These are phyloP conservation scores for Penicillium canescens DNA, from an alignment of 495 filamentous ascomycete genomes.

Conservation along the genomic window DNA sequence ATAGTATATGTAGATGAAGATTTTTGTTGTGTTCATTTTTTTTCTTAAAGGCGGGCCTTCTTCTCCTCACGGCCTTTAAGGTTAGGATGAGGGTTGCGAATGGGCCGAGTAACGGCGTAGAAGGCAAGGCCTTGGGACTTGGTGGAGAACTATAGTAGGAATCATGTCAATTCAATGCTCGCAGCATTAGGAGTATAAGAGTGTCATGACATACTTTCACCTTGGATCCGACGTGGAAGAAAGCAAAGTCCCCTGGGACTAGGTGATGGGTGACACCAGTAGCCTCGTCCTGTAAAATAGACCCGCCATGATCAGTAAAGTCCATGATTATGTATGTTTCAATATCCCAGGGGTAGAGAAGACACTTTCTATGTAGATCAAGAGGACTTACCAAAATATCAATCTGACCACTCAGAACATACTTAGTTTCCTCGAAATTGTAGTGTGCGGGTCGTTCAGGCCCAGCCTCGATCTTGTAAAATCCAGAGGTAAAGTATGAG, in stretches of 20 bases:
- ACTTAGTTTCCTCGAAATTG: slow-evolving; percentile 32
- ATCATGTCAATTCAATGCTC: slow-evolving; percentile 4
- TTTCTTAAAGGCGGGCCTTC: slow-evolving; percentile 14
- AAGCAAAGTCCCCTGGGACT: slow-evolving; percentile 33
- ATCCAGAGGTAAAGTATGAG: slow-evolving; percentile 29
- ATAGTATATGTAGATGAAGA: too few relatives aligned
- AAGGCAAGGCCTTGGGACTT: slow-evolving; percentile 32
- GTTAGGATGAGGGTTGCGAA: slow-evolving; percentile 27
- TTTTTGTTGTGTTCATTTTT: background rate
- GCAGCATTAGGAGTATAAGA: background rate
- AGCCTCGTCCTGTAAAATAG: slow-evolving; percentile 27
- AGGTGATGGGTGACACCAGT: slow-evolving; percentile 34
- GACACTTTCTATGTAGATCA: background rate
- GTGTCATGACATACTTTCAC: slow-evolving; percentile 23
- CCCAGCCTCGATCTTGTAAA: slow-evolving; percentile 35
- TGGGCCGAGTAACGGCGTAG: slow-evolving; percentile 32
- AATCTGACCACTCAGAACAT: slow-evolving; percentile 33
- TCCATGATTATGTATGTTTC: background rate
- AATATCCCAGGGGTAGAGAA: background rate
- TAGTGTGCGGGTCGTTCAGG: slow-evolving; percentile 27
- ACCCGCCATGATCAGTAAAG: background rate
- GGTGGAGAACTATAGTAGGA: slow-evolving; percentile 29
- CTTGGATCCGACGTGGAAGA: slow-evolving; percentile 35
- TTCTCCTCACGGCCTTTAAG: slow-evolving; percentile 24
- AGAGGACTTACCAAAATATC: slow-evolving; percentile 26